Evolutionary conservation across 768 basidiomycete species (phyloP).

Genomic region (Boletus pseudopeckii): DNA sequence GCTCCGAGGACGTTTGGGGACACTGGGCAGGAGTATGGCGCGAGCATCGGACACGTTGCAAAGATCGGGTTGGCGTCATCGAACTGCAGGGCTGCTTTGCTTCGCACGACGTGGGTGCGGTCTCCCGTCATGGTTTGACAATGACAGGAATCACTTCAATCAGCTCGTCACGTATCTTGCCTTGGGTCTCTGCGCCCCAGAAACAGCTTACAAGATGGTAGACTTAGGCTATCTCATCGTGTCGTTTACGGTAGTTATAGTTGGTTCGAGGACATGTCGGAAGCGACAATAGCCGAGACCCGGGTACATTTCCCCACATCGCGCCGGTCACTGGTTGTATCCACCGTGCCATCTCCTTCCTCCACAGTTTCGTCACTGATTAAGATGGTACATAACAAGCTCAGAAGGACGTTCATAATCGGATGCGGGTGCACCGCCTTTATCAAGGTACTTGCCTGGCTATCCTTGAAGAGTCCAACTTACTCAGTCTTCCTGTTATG

Average conservation of each 20-base stretch:
- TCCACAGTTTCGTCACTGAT: neutral
- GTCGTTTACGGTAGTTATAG: neutral
- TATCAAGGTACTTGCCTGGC: slow-evolving; percentile 11
- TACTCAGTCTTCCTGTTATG: neutral
- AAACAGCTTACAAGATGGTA: slow-evolving; percentile 68
- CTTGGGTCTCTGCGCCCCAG: slow-evolving; percentile 60
- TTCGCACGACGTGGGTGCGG: slow-evolving; percentile 59
- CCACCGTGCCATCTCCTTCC: neutral
- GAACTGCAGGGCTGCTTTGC: slow-evolving; percentile 88
- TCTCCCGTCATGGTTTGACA: neutral
- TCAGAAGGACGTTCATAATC: slow-evolving; percentile 16
- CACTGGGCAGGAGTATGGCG: slow-evolving; percentile 69
- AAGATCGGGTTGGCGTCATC: slow-evolving; percentile 80
- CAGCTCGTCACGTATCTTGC: slow-evolving; percentile 80
- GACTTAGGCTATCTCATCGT: slow-evolving; percentile 15
- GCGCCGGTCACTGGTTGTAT: too few relatives aligned
- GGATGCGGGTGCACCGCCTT: slow-evolving; percentile 21
- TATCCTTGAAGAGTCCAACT: neutral
- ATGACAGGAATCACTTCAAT: neutral
- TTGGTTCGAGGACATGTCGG: neutral
- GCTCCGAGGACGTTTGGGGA: slow-evolving; percentile 74
- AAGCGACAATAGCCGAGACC: neutral
- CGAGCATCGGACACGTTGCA: slow-evolving; percentile 59
- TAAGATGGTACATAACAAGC: slow-evolving; percentile 6
- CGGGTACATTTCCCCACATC: neutral